These are phyloP conservation scores for Biscogniauxia sp. DNA, from an alignment of 2,329 filamentous ascomycete genomes.

Conservation along the genomic window DNA sequence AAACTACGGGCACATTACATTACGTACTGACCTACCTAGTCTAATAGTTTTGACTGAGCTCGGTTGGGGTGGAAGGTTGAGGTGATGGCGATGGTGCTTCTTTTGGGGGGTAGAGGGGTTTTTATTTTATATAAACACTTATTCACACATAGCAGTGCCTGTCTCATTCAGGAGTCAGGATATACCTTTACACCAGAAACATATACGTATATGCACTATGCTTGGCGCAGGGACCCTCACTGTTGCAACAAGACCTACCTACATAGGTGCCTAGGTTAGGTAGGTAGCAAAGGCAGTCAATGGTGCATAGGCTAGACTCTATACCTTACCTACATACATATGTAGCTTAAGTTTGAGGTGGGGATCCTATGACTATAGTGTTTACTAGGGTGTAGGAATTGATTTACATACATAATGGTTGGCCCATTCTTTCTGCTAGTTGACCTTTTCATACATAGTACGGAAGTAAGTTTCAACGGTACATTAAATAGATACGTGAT, in stretches of 20 bases:
- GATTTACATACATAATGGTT: background rate
- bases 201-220: background rate
- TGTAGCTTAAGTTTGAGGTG: background rate
- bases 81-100: background rate
- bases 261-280: too few species aligned
- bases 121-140: background rate
- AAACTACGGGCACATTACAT: background rate
- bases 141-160: background rate
- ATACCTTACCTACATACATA: background rate
- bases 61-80: background rate
- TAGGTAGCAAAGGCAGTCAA: too few species aligned
- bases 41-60: background rate
- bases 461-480: too few species aligned
- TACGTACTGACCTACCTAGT: background rate
- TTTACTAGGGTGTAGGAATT: background rate
- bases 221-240: background rate
- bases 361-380: background rate
- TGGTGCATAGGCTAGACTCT: background rate
- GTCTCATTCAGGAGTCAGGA: background rate
- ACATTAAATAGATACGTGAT: too few species aligned
- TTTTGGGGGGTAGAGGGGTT: background rate
- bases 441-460: too few species aligned
- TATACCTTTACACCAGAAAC: background rate
- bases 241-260: background rate
- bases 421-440: background rate